Evolutionary conservation across 2,329 filamentous ascomycete genomes (phyloP).

Genomic region (Proliferodiscus dingleyae): DNA sequence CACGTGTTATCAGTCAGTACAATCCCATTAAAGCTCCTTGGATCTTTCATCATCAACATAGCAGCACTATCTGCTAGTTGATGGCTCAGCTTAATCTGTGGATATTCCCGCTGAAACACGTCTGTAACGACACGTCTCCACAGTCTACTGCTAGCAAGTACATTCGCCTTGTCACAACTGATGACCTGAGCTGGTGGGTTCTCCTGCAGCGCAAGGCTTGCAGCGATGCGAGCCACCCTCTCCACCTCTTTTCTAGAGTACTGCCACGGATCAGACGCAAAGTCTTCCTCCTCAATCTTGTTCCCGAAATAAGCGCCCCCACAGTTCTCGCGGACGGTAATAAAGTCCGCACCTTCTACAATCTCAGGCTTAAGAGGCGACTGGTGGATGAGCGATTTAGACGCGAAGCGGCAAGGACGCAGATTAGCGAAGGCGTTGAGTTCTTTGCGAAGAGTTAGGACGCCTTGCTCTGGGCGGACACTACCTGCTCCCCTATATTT

Average conservation of each 20-base stretch:
- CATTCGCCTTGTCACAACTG: constrained; percentile 91
- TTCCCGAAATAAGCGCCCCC: constrained; percentile 98
- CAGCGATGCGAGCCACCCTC: constrained; percentile 75
- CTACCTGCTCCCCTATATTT: constrained; percentile 77
- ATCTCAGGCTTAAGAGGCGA: constrained; percentile 93
- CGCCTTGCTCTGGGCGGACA: constrained; percentile 83
- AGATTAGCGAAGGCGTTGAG: constrained; percentile 99
- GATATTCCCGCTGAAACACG: constrained; percentile 80
- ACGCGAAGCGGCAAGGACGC: constrained; percentile 62
- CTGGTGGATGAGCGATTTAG: constrained; percentile 72
- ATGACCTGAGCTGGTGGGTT: constrained; percentile 59
- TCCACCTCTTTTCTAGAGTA: constrained; percentile 84
- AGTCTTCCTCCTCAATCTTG: constrained; percentile 89
- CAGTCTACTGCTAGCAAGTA: constrained; percentile 78
- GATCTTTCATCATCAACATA: constrained; percentile 94
- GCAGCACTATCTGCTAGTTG: constrained; percentile 90
- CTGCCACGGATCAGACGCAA: constrained; percentile 92
- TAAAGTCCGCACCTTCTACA: constrained; percentile 81
- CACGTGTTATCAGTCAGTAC: constrained; percentile 72
- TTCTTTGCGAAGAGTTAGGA: constrained; percentile 91
- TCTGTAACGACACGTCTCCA: constrained; percentile 83
- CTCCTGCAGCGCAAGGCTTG: constrained; percentile 62
- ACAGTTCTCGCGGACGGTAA: constrained; percentile 97
- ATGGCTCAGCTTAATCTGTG: constrained; percentile 72
- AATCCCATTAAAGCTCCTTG: constrained; percentile 76